Percentiles rank a stretch among this genome's conserved stretches.
phyloP scores from a whole-genome alignment of 768 basidiomycete genomes.

The Boletellus emodensis region DNA sequence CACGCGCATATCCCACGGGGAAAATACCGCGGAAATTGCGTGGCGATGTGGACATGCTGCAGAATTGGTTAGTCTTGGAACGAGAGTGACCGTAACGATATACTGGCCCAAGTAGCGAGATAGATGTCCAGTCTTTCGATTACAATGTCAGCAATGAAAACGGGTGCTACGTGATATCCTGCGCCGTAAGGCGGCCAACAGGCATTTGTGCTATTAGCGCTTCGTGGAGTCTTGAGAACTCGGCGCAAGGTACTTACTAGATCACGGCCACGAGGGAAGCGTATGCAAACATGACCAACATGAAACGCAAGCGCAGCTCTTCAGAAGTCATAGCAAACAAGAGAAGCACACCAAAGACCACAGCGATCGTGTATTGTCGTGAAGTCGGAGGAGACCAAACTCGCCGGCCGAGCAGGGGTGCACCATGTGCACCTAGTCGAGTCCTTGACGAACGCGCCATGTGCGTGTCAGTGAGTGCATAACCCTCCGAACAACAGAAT shows the following conservation, averaged over 20 bases:
- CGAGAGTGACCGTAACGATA: constrained; percentile 51
- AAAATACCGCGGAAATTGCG: constrained; percentile 66
- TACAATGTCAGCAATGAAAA: constrained; percentile 67
- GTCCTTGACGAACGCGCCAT: constrained; percentile 61
- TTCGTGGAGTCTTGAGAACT: constrained; percentile 58
- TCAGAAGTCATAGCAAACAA: constrained; percentile 74
- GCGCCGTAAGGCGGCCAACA: constrained; percentile 67
- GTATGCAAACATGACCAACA: constrained; percentile 62
- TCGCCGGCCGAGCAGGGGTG: constrained; percentile 47
- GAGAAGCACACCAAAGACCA: constrained; percentile 53
- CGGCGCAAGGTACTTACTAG: constrained; percentile 64
- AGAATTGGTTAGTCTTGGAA: constrained; percentile 67
- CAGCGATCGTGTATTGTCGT: constrained; percentile 49
- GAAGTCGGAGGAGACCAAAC: constrained; percentile 34
- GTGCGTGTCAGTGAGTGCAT: constrained; percentile 8
- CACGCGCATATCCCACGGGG: constrained; percentile 59
- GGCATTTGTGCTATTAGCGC: constrained; percentile 63
- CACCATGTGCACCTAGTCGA: constrained; percentile 67
- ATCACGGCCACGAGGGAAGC: constrained; percentile 70
- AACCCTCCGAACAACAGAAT: background rate
- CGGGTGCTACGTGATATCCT: constrained; percentile 62
- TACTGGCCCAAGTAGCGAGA: constrained; percentile 77
- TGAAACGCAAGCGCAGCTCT: constrained; percentile 66
- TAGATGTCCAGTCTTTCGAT: constrained; percentile 82
- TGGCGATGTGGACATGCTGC: constrained; percentile 75